Evolutionary conservation across 148 eudicot species (phyloP).

Genomic region (Heliosperma pusillum): DNA sequence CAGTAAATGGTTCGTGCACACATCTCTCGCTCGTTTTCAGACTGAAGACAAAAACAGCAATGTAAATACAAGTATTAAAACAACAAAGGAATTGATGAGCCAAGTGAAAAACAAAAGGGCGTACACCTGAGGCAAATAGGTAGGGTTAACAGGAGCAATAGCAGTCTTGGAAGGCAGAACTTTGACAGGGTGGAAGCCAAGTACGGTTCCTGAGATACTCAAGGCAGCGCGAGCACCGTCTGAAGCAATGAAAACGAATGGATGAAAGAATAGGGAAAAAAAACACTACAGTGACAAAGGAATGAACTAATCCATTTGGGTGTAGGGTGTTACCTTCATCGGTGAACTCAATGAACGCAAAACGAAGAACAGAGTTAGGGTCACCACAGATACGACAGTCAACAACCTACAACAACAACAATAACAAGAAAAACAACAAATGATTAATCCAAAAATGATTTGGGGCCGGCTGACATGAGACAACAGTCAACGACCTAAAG

Average conservation of each 20-base stretch:
- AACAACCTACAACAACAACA: constrained; percentile 53
- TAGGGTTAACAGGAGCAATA: constrained; percentile 95
- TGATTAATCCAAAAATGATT: too few species aligned
- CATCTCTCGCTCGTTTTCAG: constrained; percentile 93
- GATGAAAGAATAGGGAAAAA: background rate
- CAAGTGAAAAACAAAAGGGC: background rate
- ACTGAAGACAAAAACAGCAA: constrained; percentile 38
- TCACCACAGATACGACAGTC: constrained; percentile 98
- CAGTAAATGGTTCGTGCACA: constrained; percentile 92
- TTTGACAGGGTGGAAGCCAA: constrained; percentile 81
- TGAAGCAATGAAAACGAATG: constrained; percentile 28
- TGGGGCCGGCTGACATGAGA: too few species aligned
- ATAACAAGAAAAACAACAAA: background rate
- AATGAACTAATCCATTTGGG: background rate
- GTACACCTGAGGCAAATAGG: constrained; percentile 70
- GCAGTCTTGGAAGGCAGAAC: constrained; percentile 97
- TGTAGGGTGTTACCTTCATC: constrained; percentile 50
- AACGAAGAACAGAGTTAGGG: constrained; percentile 93
- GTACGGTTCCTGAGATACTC: constrained; percentile 82
- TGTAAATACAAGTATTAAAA: background rate
- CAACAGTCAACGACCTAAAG: too few species aligned
- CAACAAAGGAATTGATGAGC: background rate
- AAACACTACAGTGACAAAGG: background rate
- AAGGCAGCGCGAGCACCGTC: constrained; percentile 85
- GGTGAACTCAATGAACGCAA: constrained; percentile 91